phyloP scores from a whole-genome alignment of 2,329 filamentous ascomycete genomes.

The Ophiobolus disseminans region DNA sequence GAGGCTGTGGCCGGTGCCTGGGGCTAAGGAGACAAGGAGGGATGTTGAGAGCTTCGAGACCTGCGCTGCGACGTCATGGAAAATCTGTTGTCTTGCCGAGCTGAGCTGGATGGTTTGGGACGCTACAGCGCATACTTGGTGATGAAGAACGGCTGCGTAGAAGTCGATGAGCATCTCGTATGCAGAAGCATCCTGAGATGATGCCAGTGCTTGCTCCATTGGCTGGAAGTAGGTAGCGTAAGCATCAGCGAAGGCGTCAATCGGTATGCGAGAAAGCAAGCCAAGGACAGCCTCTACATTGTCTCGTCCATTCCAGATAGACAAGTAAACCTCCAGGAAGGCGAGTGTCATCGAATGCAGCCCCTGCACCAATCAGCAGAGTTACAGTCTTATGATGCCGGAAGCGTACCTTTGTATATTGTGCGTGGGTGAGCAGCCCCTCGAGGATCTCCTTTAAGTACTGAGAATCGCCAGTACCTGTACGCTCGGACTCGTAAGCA shows the following conservation, averaged over 20 bases:
- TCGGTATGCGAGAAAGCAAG: conserved; percentile 50
- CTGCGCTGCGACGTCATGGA: conserved; percentile 37
- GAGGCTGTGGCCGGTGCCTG: conserved; percentile 45
- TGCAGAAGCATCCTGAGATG: conserved; percentile 53
- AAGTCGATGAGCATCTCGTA: conserved; percentile 69
- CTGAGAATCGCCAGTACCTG: conserved; percentile 19
- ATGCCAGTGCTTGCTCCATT: conserved; percentile 52
- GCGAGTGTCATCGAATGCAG: conserved; percentile 37
- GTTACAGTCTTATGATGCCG: too few species aligned
- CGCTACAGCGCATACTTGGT: conserved; percentile 54
- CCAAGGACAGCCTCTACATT: conserved; percentile 58
- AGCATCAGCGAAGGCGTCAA: conserved; percentile 61
- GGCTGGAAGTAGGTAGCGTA: conserved; percentile 47
- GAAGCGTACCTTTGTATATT: conserved; percentile 43
- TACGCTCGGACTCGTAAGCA: conserved; percentile 32
- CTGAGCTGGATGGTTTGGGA: conserved; percentile 28
- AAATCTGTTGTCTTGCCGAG: conserved; percentile 52
- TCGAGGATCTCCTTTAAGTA: conserved; percentile 42
- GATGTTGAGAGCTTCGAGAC: conserved; percentile 42
- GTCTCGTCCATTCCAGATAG: conserved; percentile 46
- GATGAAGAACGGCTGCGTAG: conserved; percentile 70
- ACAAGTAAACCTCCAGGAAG: conserved; percentile 47
- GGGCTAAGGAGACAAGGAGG: conserved; percentile 35
- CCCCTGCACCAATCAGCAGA: conserved; percentile 29
- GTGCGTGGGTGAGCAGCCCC: conserved; percentile 42